Base-by-base conservation (phyloP, 176 grass and related monocot genomes). In the Stipa capillata region DNA sequence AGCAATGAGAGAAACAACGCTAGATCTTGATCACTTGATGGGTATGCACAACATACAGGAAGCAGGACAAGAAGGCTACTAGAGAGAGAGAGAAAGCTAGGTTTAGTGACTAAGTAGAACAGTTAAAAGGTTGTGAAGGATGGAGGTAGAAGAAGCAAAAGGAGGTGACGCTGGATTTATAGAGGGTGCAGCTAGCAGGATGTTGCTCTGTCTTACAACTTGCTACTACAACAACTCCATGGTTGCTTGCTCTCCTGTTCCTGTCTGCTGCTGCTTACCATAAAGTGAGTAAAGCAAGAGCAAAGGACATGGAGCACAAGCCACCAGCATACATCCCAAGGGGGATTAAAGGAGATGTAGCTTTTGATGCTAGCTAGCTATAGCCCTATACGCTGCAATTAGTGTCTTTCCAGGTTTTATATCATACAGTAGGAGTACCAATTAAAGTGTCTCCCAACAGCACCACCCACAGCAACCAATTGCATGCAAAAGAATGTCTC, bases 131-230 rank as follows among this genome's bases (percentile, higher is more conserved):
- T n/a, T 42, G 53, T 41, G 25, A 81, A 48, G 73, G 77, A 28
- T 69, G 63, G n/a, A n/a, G n/a, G 79, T 63, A 79, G 82, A 53
- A 63, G 69, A 81, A 69, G 74, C 12, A 85, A n/a, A n/a, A 77
- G 74, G 75, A 89, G 69, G 79, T 15, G 79, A 37, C 68, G 75
- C 58, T 61, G 21, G 70, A 80, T 85, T 84, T 91, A 91, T 91
- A 91, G 84, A 86, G 39, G n/a, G n/a, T n/a, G n/a, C 56, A 4
- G 28, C 48, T 39, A 50, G 50, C 10, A 53, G 20, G n/a, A 37
- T 68, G 77, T 36, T 70, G 33, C 35, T 31, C 62, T 58, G 41
- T 62, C 24, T 20, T n/a, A n/a, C n/a, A n/a, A n/a, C 8, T 40
- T n/a, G n/a, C n/a, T n/a, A 50, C 16, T 20, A 44, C 69, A 50